A percentile compares a stretch with the other conserved stretches of the same genome.
phyloP scores from a whole-genome alignment of 1,284 basidiomycete genomes.

The Malassezia japonica region DNA sequence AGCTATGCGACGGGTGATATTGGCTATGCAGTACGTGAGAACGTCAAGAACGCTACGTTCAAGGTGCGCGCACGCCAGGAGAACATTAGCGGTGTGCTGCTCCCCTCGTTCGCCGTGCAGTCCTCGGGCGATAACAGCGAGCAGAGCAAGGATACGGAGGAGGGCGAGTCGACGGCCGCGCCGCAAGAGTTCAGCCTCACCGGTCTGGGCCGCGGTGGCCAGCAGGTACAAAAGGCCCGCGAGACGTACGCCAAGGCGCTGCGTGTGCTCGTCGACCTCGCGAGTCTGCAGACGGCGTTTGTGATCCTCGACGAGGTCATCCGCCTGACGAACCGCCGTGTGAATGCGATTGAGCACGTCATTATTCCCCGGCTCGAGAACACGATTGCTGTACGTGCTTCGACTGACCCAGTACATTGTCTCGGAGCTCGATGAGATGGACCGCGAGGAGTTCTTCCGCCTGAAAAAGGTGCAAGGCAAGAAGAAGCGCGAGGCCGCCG shows the following conservation, averaged over 20 bases:
- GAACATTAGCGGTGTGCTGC: conserved; percentile 94
- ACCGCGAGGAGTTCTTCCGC: conserved; percentile 47
- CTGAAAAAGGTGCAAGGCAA: conserved; percentile 43
- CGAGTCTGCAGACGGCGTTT: conserved; percentile 86
- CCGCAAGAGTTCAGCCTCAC: conserved; percentile 78
- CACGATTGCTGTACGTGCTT: conserved; percentile 62
- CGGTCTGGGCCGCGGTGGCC: conserved; percentile 92
- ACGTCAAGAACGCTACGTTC: conserved; percentile 65
- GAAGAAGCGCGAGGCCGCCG: conserved; percentile 25
- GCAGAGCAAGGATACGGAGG: neutral
- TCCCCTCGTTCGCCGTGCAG: conserved; percentile 64
- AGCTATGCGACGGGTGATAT: conserved; percentile 90
- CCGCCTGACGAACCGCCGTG: conserved; percentile 89
- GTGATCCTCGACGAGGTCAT: conserved; percentile 98
- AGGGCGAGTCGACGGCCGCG: neutral
- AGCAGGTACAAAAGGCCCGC: conserved; percentile 83
- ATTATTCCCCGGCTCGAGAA: conserved; percentile 92
- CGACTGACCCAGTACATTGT: conserved; percentile 31
- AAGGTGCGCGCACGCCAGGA: conserved; percentile 90
- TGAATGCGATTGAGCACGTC: conserved; percentile 97
- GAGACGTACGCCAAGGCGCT: conserved; percentile 96
- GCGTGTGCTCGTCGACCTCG: conserved; percentile 90
- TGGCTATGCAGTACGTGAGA: conserved; percentile 60
- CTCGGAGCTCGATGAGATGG: conserved; percentile 46
- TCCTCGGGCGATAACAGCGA: neutral